phyloP scores from a whole-genome alignment of 805 yeast genomes.

The Dipodascopsis uninucleata region DNA sequence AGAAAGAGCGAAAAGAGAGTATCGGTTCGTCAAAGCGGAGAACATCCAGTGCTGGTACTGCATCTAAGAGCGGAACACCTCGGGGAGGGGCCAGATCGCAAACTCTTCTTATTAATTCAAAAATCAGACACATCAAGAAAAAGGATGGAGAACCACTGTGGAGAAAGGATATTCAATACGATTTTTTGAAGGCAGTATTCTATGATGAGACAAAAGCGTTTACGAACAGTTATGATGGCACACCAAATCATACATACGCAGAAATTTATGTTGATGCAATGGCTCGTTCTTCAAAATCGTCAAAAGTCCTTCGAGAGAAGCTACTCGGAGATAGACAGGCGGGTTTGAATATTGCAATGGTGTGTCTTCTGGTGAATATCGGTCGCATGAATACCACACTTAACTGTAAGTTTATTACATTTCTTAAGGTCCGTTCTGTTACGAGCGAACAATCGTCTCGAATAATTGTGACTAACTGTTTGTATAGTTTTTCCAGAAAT shows the following conservation, averaged over 20 bases:
- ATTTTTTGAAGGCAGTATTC: slow-evolving; percentile 63
- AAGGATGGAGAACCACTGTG: slow-evolving; percentile 90
- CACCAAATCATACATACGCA: slow-evolving; percentile 64
- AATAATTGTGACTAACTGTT: neutral
- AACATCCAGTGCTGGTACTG: neutral
- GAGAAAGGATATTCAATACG: slow-evolving; percentile 83
- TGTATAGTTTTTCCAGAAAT: slow-evolving; percentile 74
- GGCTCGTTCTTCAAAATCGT: slow-evolving; percentile 77
- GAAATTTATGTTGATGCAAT: slow-evolving; percentile 78
- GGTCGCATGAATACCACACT: slow-evolving; percentile 95
- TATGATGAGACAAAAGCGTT: slow-evolving; percentile 63
- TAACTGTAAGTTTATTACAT: slow-evolving; percentile 42
- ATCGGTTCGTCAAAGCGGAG: neutral
- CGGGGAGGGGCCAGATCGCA: slow-evolving; percentile 22
- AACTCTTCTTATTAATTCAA: slow-evolving; percentile 30
- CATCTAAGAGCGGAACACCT: neutral
- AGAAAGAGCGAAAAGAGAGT: neutral
- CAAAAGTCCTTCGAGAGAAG: slow-evolving; percentile 77
- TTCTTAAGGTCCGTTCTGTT: neutral
- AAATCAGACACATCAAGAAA: slow-evolving; percentile 58
- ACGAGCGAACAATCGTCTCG: slow-evolving; percentile 31
- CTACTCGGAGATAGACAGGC: slow-evolving; percentile 63
- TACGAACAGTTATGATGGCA: slow-evolving; percentile 41
- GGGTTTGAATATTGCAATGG: slow-evolving; percentile 64
- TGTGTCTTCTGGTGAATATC: slow-evolving; percentile 81